phyloP scores from a whole-genome alignment of 345 rosid species.

The Bretschneidera sinensis region DNA sequence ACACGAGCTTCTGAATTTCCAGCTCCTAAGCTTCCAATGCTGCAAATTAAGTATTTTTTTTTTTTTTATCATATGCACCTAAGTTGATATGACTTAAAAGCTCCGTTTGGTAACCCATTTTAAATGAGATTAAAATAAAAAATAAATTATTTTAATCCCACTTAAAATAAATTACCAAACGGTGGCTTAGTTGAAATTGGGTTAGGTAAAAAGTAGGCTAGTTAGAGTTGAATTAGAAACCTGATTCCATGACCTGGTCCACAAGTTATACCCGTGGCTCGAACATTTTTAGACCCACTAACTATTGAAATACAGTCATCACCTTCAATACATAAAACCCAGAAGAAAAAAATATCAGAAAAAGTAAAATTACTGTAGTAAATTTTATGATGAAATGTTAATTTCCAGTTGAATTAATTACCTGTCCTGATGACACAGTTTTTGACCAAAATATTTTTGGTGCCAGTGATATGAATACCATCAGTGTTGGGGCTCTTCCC shows the following conservation, averaged over 20 bases:
- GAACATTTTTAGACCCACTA: constrained; percentile 76
- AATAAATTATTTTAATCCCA: no score
- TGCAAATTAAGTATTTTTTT: no score
- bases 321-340: constrained; percentile 57
- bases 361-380: no score
- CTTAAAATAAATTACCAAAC: no score
- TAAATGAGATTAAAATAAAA: no score
- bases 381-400: no score
- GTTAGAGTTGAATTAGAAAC: constrained; percentile 31
- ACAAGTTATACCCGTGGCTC: constrained; percentile 68
- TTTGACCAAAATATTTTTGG: constrained; percentile 53
- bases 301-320: constrained; percentile 93
- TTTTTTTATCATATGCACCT: no score
- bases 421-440: constrained; percentile 70
- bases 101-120: no score
- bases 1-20: constrained; percentile 51
- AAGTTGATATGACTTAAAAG: constrained; percentile 20
- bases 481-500: constrained; percentile 85
- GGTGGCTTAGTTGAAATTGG: constrained; percentile 17
- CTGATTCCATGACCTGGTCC: constrained; percentile 99
- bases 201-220: constrained; percentile 19
- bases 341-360: no score
- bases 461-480: constrained; percentile 71
- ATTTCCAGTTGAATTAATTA: constrained; percentile 18
- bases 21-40: constrained; percentile 91